These are phyloP conservation scores for Lactarius tabidus DNA, from an alignment of 768 basidiomycete genomes.

Conservation along the genomic window DNA sequence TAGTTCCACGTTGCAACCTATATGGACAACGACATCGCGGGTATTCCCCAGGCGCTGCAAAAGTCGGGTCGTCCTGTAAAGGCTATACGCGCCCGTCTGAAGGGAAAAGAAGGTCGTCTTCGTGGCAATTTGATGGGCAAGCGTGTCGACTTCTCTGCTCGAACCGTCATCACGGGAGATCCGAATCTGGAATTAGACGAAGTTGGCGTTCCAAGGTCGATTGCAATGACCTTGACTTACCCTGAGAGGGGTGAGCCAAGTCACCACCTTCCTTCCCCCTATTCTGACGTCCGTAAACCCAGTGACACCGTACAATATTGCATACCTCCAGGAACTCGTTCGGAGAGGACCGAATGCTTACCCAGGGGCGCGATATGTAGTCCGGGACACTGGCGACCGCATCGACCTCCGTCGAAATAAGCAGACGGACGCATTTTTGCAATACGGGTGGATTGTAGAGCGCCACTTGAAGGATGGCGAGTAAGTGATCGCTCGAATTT, in stretches of 20 bases:
- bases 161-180: conserved; percentile 98
- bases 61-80: conserved; percentile 98
- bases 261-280: neutral
- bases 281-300: conserved; percentile 17
- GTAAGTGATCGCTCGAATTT: conserved; percentile 47
- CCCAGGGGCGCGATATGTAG: conserved; percentile 94
- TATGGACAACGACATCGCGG: conserved; percentile 99
- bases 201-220: conserved; percentile 91
- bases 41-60: conserved; percentile 94
- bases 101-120: conserved; percentile 97
- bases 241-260: conserved; percentile 79
- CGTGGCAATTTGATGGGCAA: conserved; percentile 99
- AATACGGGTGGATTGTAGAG: conserved; percentile 99
- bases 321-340: conserved; percentile 90
- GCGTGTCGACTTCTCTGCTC: conserved; percentile 98
- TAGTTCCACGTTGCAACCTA: conserved; percentile 99
- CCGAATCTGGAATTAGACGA: conserved; percentile 95
- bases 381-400: conserved; percentile 95
- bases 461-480: conserved; percentile 97
- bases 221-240: conserved; percentile 97
- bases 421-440: conserved; percentile 89
- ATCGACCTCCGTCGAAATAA: conserved; percentile 97
- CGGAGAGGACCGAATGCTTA: conserved; percentile 92
- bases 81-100: conserved; percentile 94
- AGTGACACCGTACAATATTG: conserved; percentile 98